These are phyloP conservation scores for Straminergon stramineum DNA, from an alignment of 225 moss, liverwort and hornwort species.

Conservation along the genomic window DNA sequence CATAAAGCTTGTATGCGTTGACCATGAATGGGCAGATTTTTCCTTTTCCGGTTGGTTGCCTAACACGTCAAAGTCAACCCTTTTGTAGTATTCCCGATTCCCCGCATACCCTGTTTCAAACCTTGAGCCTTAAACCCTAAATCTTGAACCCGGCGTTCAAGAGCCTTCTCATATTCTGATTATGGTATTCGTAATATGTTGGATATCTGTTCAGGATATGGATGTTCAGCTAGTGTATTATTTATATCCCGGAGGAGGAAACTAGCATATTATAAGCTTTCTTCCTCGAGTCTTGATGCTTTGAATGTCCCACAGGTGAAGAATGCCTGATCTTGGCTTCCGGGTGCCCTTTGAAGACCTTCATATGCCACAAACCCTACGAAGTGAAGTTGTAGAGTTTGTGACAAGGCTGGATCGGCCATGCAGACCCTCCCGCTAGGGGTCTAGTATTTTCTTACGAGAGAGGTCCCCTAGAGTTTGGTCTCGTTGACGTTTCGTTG, in stretches of 20 bases:
- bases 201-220: neutral
- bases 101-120: neutral
- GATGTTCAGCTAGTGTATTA: neutral
- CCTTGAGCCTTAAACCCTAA: neutral
- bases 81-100: neutral
- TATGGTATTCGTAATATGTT: neutral
- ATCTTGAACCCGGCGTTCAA: neutral
- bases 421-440: neutral
- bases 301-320: neutral
- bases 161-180: neutral
- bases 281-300: neutral
- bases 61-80: neutral
- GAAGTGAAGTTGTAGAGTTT: neutral
- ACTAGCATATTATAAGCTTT: neutral
- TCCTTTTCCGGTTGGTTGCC: neutral
- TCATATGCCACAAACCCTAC: neutral
- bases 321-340: neutral
- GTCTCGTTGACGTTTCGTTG: neutral
- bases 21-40: neutral
- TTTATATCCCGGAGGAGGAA: neutral
- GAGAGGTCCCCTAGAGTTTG: neutral
- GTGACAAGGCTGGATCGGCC: neutral
- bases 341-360: neutral
- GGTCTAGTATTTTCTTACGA: neutral
- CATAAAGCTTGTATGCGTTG: neutral